These are phyloP conservation scores for Vicia sativa DNA, from an alignment of 306 rosid genomes.

Conservation along the genomic window DNA sequence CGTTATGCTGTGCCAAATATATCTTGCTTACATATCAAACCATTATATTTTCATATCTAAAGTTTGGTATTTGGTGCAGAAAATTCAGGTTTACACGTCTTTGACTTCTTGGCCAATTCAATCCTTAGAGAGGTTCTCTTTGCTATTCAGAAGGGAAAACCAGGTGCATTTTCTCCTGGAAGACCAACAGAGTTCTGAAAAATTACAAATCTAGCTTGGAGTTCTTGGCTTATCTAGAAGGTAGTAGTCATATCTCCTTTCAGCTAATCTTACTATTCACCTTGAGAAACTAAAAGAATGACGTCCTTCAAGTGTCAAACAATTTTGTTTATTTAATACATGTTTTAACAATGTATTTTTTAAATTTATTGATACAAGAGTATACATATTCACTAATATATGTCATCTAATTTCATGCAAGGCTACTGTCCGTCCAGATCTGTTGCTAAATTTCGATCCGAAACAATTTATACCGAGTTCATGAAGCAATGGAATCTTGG, in stretches of 20 bases:
- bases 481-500: conserved; percentile 98
- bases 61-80: conserved; percentile 60
- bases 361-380: conserved; percentile 24
- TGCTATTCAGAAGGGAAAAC: conserved; percentile 91
- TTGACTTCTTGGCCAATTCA: conserved; percentile 97
- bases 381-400: conserved; percentile 36
- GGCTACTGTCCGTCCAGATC: conserved; percentile 90
- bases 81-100: conserved; percentile 92
- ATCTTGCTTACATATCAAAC: conserved; percentile 17
- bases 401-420: conserved; percentile 58
- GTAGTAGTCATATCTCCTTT: conserved; percentile 44
- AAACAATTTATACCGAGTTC: conserved; percentile 75
- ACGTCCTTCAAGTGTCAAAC: conserved; percentile 4
- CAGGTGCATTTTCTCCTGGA: conserved; percentile 97
- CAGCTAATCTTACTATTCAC: conserved; percentile 16
- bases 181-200: conserved; percentile 88
- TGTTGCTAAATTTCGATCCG: conserved; percentile 86
- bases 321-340: conserved; percentile 20
- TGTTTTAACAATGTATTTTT: conserved; percentile 20
- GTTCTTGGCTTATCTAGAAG: conserved; percentile 87
- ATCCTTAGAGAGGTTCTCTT: conserved; percentile 91
- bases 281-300: conserved; percentile 25
- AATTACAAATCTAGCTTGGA: conserved; percentile 91
- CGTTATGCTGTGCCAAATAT: conserved; percentile 30
- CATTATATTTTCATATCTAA: conserved; percentile 25